Evolutionary conservation across 2,329 filamentous ascomycete species (phyloP).

Genomic region (Alternaria sp.): DNA sequence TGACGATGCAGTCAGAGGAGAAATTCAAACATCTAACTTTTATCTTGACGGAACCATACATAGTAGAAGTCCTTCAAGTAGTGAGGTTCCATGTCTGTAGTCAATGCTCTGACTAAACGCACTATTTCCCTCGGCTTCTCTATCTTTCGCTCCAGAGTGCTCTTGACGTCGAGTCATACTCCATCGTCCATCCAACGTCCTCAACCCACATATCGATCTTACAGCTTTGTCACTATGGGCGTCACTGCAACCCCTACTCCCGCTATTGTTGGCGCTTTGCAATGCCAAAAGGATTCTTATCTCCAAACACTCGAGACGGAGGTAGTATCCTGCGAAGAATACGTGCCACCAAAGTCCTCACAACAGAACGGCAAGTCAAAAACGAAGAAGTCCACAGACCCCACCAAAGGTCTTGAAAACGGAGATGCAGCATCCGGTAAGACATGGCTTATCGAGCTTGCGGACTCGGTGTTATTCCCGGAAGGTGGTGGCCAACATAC

Average conservation of each 20-base stretch:
- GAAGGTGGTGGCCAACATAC: slow-evolving; percentile 44
- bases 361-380: slow-evolving; percentile 31
- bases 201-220: background rate
- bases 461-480: slow-evolving; percentile 42
- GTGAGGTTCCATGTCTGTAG: slow-evolving; percentile 7
- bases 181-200: background rate
- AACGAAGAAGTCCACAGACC: slow-evolving; percentile 34
- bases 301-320: slow-evolving; percentile 37
- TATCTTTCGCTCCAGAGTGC: slow-evolving; percentile 5
- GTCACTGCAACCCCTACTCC: slow-evolving; percentile 17
- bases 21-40: background rate
- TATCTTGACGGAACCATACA: background rate
- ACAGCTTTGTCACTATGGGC: slow-evolving; percentile 22
- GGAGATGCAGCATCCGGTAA: slow-evolving; percentile 15
- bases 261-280: slow-evolving; percentile 38
- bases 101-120: slow-evolving; percentile 19
- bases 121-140: slow-evolving; percentile 19
- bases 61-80: background rate
- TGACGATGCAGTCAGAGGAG: background rate
- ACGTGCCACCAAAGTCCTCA: slow-evolving; percentile 23
- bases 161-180: slow-evolving; percentile 11
- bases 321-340: slow-evolving; percentile 42
- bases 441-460: slow-evolving; percentile 40
- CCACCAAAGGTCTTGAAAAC: slow-evolving; percentile 22
- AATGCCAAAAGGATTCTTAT: slow-evolving; percentile 44